A percentile compares a stretch with the other conserved stretches of the same genome.
Evolutionary conservation across 495 filamentous ascomycete genomes (phyloP).

Genomic region (Trichoderma virens): DNA sequence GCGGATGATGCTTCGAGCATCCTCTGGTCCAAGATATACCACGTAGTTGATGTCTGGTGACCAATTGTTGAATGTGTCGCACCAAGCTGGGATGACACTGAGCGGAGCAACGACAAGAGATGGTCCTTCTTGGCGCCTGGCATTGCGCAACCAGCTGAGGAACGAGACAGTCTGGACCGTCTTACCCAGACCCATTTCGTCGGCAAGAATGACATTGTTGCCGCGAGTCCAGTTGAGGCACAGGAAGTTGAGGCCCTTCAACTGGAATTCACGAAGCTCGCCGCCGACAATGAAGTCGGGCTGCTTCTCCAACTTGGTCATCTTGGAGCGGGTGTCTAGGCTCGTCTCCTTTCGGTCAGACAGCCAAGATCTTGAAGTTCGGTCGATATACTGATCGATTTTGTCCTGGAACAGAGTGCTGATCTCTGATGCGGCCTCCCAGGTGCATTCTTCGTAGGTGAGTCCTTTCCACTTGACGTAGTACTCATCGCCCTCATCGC

Average conservation of each 20-base stretch:
- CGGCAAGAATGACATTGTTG: slow-evolving; percentile 91
- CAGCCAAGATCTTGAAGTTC: slow-evolving; percentile 62
- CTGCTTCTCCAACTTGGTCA: slow-evolving; percentile 63
- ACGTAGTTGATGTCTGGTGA: slow-evolving; percentile 95
- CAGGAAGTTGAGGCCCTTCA: slow-evolving; percentile 88
- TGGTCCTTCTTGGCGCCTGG: slow-evolving; percentile 80
- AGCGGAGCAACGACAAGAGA: slow-evolving; percentile 94
- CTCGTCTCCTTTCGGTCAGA: slow-evolving; percentile 72
- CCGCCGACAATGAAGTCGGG: slow-evolving; percentile 80
- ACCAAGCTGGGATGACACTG: slow-evolving; percentile 95
- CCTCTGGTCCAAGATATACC: slow-evolving; percentile 84
- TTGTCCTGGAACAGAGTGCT: slow-evolving; percentile 71
- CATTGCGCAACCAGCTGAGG: slow-evolving; percentile 95
- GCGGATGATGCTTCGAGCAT: slow-evolving; percentile 70
- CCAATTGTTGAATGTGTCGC: slow-evolving; percentile 95
- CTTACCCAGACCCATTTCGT: slow-evolving; percentile 98
- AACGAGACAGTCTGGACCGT: slow-evolving; percentile 97
- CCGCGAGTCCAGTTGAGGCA: slow-evolving; percentile 87
- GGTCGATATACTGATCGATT: slow-evolving; percentile 83
- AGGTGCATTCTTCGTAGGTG: slow-evolving; percentile 87
- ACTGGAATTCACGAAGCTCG: slow-evolving; percentile 85
- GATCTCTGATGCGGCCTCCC: slow-evolving; percentile 74
- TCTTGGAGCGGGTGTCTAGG: slow-evolving; percentile 62
- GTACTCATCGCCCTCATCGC: slow-evolving; percentile 73
- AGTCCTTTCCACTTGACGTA: slow-evolving; percentile 89